phyloP scores from a whole-genome alignment of 2,329 filamentous ascomycete genomes.

The Pseudonectria buxi region DNA sequence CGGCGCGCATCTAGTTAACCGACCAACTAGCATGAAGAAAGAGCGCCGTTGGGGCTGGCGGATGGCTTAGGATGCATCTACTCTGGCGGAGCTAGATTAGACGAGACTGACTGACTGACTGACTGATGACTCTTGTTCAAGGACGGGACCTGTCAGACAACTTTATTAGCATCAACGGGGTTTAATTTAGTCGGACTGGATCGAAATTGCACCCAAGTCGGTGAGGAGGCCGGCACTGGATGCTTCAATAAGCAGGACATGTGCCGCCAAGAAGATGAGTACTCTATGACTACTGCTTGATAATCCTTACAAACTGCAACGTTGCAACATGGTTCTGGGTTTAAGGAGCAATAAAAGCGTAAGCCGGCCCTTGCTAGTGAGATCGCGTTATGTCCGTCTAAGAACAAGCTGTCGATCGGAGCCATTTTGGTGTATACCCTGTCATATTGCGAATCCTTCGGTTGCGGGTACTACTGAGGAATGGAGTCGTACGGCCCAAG shows the following conservation, averaged over 20 bases:
- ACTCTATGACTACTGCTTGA: too few species aligned
- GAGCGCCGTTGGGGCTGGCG: slow-evolving; percentile 26
- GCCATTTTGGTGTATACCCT: too few species aligned
- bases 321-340: too few species aligned
- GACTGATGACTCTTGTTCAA: slow-evolving; percentile 20
- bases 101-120: too few species aligned
- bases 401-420: too few species aligned
- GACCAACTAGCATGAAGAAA: slow-evolving; percentile 19
- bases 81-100: slow-evolving; percentile 8
- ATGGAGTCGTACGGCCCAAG: too few species aligned
- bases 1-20: slow-evolving; percentile 25
- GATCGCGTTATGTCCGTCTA: too few species aligned
- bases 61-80: slow-evolving; percentile 21
- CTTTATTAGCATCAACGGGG: slow-evolving; percentile 25
- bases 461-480: too few species aligned
- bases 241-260: slow-evolving; percentile 22
- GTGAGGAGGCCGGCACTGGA: slow-evolving; percentile 21
- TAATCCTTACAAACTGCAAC: too few species aligned
- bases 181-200: slow-evolving; percentile 17
- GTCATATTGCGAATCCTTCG: too few species aligned
- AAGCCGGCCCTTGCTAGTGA: too few species aligned
- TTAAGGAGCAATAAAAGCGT: too few species aligned
- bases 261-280: slow-evolving; percentile 13
- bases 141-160: slow-evolving; percentile 24
- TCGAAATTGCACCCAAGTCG: slow-evolving; percentile 6